Evolutionary conservation across 202 grass and related monocot genomes (phyloP).

Genomic region (Digitaria exilis): DNA sequence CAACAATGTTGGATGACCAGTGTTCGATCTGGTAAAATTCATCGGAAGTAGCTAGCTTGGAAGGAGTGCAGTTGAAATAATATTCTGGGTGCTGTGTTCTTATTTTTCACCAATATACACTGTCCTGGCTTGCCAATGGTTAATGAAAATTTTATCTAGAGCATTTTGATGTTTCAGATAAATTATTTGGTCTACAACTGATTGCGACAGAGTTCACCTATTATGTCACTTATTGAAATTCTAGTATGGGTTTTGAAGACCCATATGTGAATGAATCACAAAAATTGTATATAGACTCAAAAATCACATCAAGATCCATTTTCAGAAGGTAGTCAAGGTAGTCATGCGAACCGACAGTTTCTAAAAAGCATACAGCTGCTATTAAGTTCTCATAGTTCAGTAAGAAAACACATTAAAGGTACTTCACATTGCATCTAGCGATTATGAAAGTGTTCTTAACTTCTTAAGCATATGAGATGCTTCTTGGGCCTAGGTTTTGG

Average conservation of each 20-base stretch:
- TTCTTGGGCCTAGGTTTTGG: conserved; percentile 2
- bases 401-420: not conserved
- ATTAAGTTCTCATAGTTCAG: not conserved
- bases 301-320: not conserved
- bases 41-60: conserved; percentile 19
- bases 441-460: not conserved
- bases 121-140: conserved; percentile 1
- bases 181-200: not conserved
- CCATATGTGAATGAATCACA: not conserved
- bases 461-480: not conserved
- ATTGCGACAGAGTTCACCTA: not conserved
- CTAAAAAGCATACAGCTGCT: not conserved
- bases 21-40: conserved; percentile 30
- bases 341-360: not conserved
- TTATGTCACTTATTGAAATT: not conserved
- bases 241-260: not conserved
- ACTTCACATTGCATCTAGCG: not conserved
- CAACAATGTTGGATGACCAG: conserved; percentile 24
- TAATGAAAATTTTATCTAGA: not conserved
- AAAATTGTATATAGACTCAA: not conserved
- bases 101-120: not conserved
- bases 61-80: conserved; percentile 34
- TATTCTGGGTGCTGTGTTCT: conserved; percentile 9
- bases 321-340: not conserved
- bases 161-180: not conserved